Conservation (phyloP, 805 yeast species). For the Candida suzukii region DNA sequence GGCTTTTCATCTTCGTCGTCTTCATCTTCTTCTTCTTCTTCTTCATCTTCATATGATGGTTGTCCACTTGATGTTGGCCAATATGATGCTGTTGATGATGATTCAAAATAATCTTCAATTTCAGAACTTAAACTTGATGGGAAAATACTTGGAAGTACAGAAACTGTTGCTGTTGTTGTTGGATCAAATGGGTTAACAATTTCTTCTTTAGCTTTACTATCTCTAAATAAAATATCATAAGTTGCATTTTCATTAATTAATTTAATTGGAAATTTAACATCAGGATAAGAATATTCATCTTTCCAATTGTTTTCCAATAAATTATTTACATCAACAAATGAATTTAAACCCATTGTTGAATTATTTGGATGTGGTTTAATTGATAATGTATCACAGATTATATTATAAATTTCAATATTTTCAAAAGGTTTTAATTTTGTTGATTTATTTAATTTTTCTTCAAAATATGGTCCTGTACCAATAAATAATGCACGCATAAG, state of each 20-base stretch:
- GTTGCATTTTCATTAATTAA: conserved; percentile 40
- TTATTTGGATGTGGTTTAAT: conserved; percentile 52
- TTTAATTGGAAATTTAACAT: conserved; percentile 36
- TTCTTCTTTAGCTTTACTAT: not conserved
- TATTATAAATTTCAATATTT: conserved; percentile 67
- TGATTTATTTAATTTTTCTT: conserved; percentile 21
- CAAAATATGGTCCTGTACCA: conserved; percentile 77
- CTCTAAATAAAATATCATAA: conserved; percentile 36
- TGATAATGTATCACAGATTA: conserved; percentile 59
- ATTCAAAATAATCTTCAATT: no score
- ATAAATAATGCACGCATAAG: conserved; percentile 80
- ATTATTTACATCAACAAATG: conserved; percentile 20
- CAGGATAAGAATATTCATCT: conserved; percentile 42
- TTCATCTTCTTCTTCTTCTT: conserved; percentile 9
- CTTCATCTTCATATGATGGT: conserved; percentile 10
- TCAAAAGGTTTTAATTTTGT: conserved; percentile 52
- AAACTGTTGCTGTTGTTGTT: no score
- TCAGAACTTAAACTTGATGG: no score
- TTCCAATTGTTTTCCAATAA: conserved; percentile 37
- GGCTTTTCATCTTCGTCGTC: conserved; percentile 11
- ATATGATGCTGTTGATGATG: conserved; percentile 1
- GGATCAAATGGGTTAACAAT: conserved; percentile 5
- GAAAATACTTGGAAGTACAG: no score
- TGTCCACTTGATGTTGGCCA: conserved; percentile 6
- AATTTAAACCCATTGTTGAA: conserved; percentile 32